phyloP scores from a whole-genome alignment of 108 stramenopile species.

The Parmales sp. region DNA sequence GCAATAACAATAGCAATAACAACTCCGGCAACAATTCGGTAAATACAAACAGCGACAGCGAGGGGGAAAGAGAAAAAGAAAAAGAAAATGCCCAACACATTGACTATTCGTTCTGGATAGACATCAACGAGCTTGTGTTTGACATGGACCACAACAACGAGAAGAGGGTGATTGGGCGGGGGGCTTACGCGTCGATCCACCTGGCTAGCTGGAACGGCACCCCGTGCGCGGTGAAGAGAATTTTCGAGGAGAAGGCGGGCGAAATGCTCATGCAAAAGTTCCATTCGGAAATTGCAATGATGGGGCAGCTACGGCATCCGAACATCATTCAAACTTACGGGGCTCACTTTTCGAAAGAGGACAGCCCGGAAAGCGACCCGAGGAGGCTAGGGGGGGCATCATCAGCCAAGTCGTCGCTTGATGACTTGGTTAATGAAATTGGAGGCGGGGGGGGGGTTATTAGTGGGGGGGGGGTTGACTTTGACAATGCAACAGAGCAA shows the following conservation, averaged over 20 bases:
- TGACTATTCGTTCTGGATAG: background rate
- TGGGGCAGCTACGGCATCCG: conserved; percentile 25
- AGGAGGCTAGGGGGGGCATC: too few species aligned
- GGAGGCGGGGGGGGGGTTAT: background rate
- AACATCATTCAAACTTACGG: conserved; percentile 23
- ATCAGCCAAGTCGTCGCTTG: too few species aligned
- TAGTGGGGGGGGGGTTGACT: background rate
- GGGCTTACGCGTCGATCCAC: background rate
- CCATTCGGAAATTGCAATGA: conserved; percentile 3
- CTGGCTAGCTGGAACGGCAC: conserved; percentile 10
- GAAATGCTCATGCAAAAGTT: background rate
- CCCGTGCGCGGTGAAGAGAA: conserved; percentile 7
- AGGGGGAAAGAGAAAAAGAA: background rate
- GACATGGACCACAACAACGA: background rate
- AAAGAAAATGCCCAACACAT: background rate
- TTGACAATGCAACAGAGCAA: background rate
- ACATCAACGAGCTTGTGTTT: background rate
- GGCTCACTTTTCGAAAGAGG: too few species aligned
- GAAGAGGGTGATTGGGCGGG: background rate
- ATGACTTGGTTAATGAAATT: background rate
- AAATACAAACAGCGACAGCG: background rate
- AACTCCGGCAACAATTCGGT: background rate
- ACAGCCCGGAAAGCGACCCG: too few species aligned
- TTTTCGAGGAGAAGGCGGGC: background rate
- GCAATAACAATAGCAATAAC: too few species aligned